Evolutionary conservation across 768 basidiomycete species (phyloP).

Genomic region (Termitomyces sp.): DNA sequence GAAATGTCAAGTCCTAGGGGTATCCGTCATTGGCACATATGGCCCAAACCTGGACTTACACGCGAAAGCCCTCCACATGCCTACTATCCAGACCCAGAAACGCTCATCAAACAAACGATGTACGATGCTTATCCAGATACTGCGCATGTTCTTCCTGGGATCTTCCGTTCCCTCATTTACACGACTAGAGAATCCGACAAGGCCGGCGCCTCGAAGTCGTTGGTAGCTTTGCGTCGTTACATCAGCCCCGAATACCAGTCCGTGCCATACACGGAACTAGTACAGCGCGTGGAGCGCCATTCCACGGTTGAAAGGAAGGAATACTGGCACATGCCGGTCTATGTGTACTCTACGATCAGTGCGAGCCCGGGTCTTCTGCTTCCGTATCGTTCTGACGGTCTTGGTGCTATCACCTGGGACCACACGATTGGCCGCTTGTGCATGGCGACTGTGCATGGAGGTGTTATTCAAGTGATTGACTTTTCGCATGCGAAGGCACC

Average conservation of each 20-base stretch:
- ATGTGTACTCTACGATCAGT: slow-evolving; percentile 10
- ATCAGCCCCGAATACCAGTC: slow-evolving; percentile 23
- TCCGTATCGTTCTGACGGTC: slow-evolving; percentile 20
- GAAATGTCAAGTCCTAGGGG: slow-evolving; percentile 22
- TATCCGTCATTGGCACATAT: slow-evolving; percentile 28
- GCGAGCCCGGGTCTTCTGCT: slow-evolving; percentile 6
- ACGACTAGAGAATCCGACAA: slow-evolving; percentile 16
- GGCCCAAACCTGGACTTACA: slow-evolving; percentile 16
- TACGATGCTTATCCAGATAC: slow-evolving; percentile 8
- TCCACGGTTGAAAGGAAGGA: slow-evolving; percentile 15
- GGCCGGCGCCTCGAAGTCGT: neutral
- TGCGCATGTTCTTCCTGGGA: slow-evolving; percentile 35
- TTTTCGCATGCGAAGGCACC: slow-evolving; percentile 27
- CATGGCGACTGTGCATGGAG: slow-evolving; percentile 34
- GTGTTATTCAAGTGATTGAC: slow-evolving; percentile 42
- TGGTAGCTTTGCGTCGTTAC: slow-evolving; percentile 29
- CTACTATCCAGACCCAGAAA: slow-evolving; percentile 14
- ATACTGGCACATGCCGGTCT: slow-evolving; percentile 14
- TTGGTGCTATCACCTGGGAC: slow-evolving; percentile 56
- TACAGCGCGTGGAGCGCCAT: slow-evolving; percentile 3
- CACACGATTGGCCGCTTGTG: slow-evolving; percentile 57
- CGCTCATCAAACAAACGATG: slow-evolving; percentile 10
- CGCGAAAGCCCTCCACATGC: slow-evolving; percentile 20
- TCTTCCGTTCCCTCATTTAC: slow-evolving; percentile 38
- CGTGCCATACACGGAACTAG: neutral